phyloP scores from a whole-genome alignment of 345 rosid species.

The Salix viminalis region DNA sequence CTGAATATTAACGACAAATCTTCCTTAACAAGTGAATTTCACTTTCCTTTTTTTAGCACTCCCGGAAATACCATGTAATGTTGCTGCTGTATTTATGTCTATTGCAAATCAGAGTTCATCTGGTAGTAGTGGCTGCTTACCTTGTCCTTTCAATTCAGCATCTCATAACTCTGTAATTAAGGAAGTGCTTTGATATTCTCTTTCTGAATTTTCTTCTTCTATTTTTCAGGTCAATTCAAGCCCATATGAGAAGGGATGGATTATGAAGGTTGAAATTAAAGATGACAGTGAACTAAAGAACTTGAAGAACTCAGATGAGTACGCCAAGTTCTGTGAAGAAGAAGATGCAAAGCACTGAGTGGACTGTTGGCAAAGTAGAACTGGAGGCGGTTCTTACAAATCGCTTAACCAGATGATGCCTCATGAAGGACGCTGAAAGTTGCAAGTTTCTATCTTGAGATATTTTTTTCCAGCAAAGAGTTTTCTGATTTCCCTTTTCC shows the following conservation, averaged over 20 bases:
- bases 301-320: slow-evolving; percentile 73
- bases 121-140: neutral
- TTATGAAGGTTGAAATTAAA: slow-evolving; percentile 66
- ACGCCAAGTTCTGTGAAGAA: slow-evolving; percentile 88
- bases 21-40: neutral
- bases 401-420: neutral
- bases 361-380: slow-evolving; percentile 3
- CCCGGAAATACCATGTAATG: neutral
- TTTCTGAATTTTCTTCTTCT: neutral
- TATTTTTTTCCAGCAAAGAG: neutral
- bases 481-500: neutral
- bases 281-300: slow-evolving; percentile 52
- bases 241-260: slow-evolving; percentile 84
- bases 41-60: neutral
- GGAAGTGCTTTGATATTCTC: neutral
- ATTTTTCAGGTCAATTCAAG: slow-evolving; percentile 65
- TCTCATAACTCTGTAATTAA: neutral
- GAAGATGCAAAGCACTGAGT: slow-evolving; percentile 80
- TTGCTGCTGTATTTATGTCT: neutral
- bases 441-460: neutral
- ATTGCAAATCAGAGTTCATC: neutral
- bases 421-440: neutral
- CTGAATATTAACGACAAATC: neutral
- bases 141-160: neutral
- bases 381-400: neutral